These are phyloP conservation scores for Candida maesae DNA, from an alignment of 805 yeast genomes.

Conservation along the genomic window DNA sequence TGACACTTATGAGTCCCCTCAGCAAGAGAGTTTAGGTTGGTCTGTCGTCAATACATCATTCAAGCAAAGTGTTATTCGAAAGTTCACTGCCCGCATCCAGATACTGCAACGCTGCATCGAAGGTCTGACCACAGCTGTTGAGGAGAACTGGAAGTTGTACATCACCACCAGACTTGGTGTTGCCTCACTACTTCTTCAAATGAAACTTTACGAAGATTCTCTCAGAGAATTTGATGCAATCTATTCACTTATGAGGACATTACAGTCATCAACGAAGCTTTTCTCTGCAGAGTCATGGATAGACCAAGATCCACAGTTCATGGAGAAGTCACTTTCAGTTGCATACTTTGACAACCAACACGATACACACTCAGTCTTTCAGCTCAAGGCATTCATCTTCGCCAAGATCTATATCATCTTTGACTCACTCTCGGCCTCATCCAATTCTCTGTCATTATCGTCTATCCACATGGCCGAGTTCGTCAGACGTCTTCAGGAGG, in stretches of 20 bases:
- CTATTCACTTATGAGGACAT: slow-evolving; percentile 27
- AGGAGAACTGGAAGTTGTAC: background rate
- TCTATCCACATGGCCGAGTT: slow-evolving; percentile 38
- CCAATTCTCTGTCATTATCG: slow-evolving; percentile 38
- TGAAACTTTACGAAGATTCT: slow-evolving; percentile 61
- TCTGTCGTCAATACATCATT: slow-evolving; percentile 39
- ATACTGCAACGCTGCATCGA: slow-evolving; percentile 4
- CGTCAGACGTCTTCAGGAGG: slow-evolving; percentile 30
- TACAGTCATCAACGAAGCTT: background rate
- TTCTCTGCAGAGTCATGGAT: slow-evolving; percentile 7
- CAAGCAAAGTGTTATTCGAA: slow-evolving; percentile 46
- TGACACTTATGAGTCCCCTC: slow-evolving; percentile 17
- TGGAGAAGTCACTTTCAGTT: slow-evolving; percentile 7
- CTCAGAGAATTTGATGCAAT: slow-evolving; percentile 47
- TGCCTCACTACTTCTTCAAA: slow-evolving; percentile 48
- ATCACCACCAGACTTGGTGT: slow-evolving; percentile 41
- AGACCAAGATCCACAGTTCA: slow-evolving; percentile 4
- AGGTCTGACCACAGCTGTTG: background rate
- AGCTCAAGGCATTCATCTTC: slow-evolving; percentile 31
- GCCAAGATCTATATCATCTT: slow-evolving; percentile 34
- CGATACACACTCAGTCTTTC: slow-evolving; percentile 7
- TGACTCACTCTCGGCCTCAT: slow-evolving; percentile 34
- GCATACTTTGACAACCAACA: background rate
- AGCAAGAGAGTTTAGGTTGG: slow-evolving; percentile 47
- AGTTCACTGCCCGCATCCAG: slow-evolving; percentile 47